Evolutionary conservation across 1,139 yeast genomes (phyloP), one percentile per base, ranked within the genome.

Genomic region (Debaryomycetaceae sp.): DNA sequence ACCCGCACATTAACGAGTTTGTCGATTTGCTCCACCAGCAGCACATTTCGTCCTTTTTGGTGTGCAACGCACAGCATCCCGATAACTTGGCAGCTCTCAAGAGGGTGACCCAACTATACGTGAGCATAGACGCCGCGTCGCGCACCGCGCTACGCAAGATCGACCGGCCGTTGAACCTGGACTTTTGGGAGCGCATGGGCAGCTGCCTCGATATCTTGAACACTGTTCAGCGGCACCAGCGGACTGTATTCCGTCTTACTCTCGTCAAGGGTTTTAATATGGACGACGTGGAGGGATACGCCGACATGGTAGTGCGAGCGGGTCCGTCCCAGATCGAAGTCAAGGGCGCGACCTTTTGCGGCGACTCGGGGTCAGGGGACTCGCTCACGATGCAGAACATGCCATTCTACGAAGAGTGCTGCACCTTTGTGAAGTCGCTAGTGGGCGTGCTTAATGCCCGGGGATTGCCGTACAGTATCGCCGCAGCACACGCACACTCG

Each of bases 11-110:
- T 50, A 85, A 82, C 49, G 85, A 78, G 48, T 86, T 86, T 47
- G 74, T 85, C 24, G 72, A 67, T 5, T 70, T 86, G 76, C 61
- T 87, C 31, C 96, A 86, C 45, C 77, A 71, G 25, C 68, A 73
- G 45, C 77, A 70, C 27, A 86, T 86, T 28, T 80, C 94, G 3
- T 77, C 93, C 32, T 86, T 86, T 53, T 64, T 86, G 46, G 96
- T 86, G 12, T 86, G 96, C 58, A 86, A 86, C 51, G 96, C 96
- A 7, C 96, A 86, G 56, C 96, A 86, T 53, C 96, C 96, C 2
- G 87, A 78, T 35, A 79, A 85, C 37, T 62, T 86, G 38, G 75
- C 71, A 15, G 64, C 66, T 5, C 60, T 86, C 45, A 55, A 69
- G 16, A 78, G 77, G 43, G 96, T 86, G 4, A 86, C 96, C 1